Evolutionary conservation across 345 rosid species (phyloP).

Genomic region (Brassica cretica): DNA sequence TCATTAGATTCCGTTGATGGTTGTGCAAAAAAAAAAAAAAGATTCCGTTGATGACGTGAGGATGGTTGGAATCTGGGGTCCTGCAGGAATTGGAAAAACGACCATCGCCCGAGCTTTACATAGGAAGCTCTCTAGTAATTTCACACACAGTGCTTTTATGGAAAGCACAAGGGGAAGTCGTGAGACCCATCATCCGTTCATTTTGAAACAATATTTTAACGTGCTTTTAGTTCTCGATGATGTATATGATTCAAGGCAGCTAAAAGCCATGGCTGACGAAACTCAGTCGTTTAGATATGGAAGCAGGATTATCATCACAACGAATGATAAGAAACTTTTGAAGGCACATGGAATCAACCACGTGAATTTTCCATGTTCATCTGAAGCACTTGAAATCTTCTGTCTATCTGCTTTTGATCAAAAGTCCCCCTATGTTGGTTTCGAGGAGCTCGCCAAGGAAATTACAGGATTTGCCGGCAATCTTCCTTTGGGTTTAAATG

Average conservation of each 20-base stretch:
- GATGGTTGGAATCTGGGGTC: too few relatives aligned
- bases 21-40: too few relatives aligned
- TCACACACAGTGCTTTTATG: too few relatives aligned
- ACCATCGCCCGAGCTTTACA: too few relatives aligned
- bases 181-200: too few relatives aligned
- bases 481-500: neutral
- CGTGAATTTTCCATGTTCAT: neutral
- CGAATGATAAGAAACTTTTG: neutral
- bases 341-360: neutral
- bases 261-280: neutral
- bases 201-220: too few relatives aligned
- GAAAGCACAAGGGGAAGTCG: too few relatives aligned
- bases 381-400: neutral
- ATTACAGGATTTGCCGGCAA: neutral
- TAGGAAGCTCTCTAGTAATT: too few relatives aligned
- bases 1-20: too few relatives aligned
- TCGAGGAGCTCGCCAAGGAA: neutral
- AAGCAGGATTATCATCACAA: neutral
- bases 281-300: neutral
- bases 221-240: neutral
- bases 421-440: neutral
- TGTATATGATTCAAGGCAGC: neutral
- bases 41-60: too few relatives aligned
- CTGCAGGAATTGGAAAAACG: too few relatives aligned
- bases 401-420: neutral